Percentiles rank a stretch among this genome's conserved stretches.
These are phyloP conservation scores for Hondaea fermentalgiana DNA, from an alignment of 108 stramenopile species.

Conservation along the genomic window DNA sequence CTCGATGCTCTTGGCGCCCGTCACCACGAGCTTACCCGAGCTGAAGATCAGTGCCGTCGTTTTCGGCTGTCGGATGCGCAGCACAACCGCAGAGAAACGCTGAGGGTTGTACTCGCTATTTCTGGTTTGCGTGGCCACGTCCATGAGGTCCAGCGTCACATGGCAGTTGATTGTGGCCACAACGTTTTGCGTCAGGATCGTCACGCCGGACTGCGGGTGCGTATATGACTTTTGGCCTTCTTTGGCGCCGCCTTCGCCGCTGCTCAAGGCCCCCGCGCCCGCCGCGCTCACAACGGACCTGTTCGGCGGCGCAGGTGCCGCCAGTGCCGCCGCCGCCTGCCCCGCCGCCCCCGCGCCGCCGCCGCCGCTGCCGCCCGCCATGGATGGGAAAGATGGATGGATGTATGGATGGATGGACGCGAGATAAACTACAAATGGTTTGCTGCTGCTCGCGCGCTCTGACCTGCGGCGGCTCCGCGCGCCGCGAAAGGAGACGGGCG, in stretches of 20 bases:
- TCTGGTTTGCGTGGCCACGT: conserved; percentile 80
- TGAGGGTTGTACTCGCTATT: conserved; percentile 98
- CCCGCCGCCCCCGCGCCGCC: too few relatives aligned
- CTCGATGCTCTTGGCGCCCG: conserved; percentile 77
- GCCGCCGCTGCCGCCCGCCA: too few relatives aligned
- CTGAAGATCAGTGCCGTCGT: conserved; percentile 90
- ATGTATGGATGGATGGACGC: too few relatives aligned
- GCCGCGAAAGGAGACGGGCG: too few relatives aligned
- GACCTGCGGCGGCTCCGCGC: too few relatives aligned
- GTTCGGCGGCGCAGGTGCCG: conserved; percentile 36
- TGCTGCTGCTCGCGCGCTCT: too few relatives aligned
- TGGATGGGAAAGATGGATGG: too few relatives aligned
- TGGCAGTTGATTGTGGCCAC: conserved; percentile 70
- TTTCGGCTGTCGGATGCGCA: conserved; percentile 82
- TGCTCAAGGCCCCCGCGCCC: neutral
- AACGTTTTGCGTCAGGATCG: conserved; percentile 43
- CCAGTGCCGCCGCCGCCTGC: conserved; percentile 74
- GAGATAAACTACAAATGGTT: too few relatives aligned
- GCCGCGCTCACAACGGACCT: neutral
- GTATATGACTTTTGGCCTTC: neutral
- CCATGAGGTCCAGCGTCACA: conserved; percentile 76
- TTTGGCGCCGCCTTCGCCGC: neutral
- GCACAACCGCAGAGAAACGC: conserved; percentile 82
- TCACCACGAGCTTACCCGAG: conserved; percentile 80
- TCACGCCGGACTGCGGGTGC: neutral